A percentile compares a stretch with the other conserved stretches of the same genome.
phyloP scores from a whole-genome alignment of 148 eudicot species.

The Tetragonia tetragonoides region DNA sequence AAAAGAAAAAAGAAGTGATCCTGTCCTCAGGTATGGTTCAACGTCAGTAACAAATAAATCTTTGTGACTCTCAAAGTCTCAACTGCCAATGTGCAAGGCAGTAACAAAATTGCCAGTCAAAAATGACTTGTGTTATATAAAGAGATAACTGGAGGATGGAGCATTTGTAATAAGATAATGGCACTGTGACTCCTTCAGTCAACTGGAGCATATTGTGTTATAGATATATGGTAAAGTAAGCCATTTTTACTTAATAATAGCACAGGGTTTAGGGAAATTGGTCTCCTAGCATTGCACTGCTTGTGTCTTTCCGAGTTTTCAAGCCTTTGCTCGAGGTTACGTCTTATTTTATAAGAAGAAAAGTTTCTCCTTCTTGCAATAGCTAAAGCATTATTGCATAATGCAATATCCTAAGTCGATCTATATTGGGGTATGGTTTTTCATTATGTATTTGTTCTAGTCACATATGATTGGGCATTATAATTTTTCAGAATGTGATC shows the following conservation, averaged over 20 bases:
- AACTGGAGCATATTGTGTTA: neutral
- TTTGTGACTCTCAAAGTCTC: neutral
- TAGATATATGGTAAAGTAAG: too few relatives aligned
- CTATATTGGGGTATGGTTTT: neutral
- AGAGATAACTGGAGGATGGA: too few relatives aligned
- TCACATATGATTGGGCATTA: too few relatives aligned
- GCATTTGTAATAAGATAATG: neutral
- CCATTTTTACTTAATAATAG: too few relatives aligned
- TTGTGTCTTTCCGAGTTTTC: neutral
- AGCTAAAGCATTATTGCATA: neutral
- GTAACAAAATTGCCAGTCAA: neutral
- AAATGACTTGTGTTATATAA: neutral
- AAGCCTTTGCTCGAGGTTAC: slow-evolving; percentile 4
- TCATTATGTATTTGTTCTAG: too few relatives aligned
- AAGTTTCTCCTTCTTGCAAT: neutral
- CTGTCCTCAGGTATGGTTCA: neutral
- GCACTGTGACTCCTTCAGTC: neutral
- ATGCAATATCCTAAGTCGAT: neutral
- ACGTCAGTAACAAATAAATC: too few relatives aligned
- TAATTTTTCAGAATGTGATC: too few relatives aligned
- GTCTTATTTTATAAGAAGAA: neutral
- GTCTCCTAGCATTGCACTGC: neutral
- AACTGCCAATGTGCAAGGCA: neutral
- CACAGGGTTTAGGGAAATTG: neutral
- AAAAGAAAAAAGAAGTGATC: neutral